phyloP scores from a whole-genome alignment of 1,139 yeast genomes.

The Kurtzmaniella quercitrusa region DNA sequence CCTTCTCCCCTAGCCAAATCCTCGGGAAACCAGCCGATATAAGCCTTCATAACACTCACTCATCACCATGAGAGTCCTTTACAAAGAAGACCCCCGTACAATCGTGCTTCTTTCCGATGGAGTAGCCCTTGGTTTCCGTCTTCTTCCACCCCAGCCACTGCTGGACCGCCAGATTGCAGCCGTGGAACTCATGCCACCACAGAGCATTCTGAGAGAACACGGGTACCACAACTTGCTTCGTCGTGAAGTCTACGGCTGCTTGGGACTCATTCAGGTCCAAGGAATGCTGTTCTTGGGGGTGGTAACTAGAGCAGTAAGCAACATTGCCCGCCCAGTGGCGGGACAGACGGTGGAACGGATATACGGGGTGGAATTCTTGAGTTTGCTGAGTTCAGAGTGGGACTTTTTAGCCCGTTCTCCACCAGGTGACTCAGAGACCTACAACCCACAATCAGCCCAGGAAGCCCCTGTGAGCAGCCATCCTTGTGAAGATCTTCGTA shows the following conservation, averaged over 20 bases:
- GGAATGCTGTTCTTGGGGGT: conserved; percentile 70
- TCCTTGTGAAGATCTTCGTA: conserved; percentile 79
- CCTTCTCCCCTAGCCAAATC: background rate
- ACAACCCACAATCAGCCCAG: conserved; percentile 15
- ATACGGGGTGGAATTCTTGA: conserved; percentile 77
- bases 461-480: conserved; percentile 28
- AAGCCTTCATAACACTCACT: no score
- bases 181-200: conserved; percentile 46
- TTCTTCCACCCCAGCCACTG: conserved; percentile 12
- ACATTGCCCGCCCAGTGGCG: conserved; percentile 82
- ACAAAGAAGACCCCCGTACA: conserved; percentile 49
- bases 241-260: conserved; percentile 69
- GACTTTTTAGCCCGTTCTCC: conserved; percentile 62
- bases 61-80: conserved; percentile 42
- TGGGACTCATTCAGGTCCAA: conserved; percentile 74
- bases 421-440: conserved; percentile 23
- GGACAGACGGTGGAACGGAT: conserved; percentile 79
- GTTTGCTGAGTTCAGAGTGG: conserved; percentile 71
- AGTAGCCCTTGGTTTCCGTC: conserved; percentile 48
- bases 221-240: conserved; percentile 49
- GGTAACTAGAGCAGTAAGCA: conserved; percentile 64
- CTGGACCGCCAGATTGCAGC: conserved; percentile 36
- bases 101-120: conserved; percentile 49
- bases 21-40: no score
- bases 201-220: conserved; percentile 31